Base-by-base conservation (phyloP, 257 asterid genomes). In the Solanum etuberosum region DNA sequence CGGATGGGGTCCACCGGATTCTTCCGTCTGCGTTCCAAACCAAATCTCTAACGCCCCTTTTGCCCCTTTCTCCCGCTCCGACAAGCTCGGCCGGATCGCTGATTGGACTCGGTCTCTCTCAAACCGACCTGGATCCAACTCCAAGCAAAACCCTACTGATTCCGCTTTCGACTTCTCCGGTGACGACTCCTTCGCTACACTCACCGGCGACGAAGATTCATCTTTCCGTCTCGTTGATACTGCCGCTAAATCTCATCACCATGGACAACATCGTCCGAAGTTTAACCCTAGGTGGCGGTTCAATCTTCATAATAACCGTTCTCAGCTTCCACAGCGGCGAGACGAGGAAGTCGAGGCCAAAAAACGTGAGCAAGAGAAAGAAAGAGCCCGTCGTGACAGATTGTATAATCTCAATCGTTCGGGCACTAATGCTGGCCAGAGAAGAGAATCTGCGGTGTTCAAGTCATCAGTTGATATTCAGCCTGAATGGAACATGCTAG, bases 401-500 rank as follows among this genome's bases (percentile, higher is more conserved):
- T 86, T 90, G 65, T 96, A 93, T 87, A 87, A 94, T 72, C 93
- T 84, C 29, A 96, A 95, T 74, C 95, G 98, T 12, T 92, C 97
- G 1, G 93, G 93, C 7, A 83, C 88, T 1, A 88, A 85, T 9
- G 63, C 88, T 46, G 89, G 88, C 2, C 94, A 89, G 87, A 95
- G 99, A 51, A 93, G 99, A 0, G 99, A 97, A 71, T 92, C 96
- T 3, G 87, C 99, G 0, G 99, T 93, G 46, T 95, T 95, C 87
- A 97, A 97, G 88, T 95, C 98, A 1, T 94, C 98, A 0, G 99
- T 97, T 5, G 99, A 97, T 89, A 97, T 97, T 87, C 99, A 96
- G 88, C 99, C 99, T 1, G 99, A 97, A 65, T 97, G 99, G 99
- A 97, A 96, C 23, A 97, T 97, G 99, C 93, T 97, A 1, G 99